Evolutionary conservation across 2,329 filamentous ascomycete genomes (phyloP).

Genomic region (Neurospora crassa): DNA sequence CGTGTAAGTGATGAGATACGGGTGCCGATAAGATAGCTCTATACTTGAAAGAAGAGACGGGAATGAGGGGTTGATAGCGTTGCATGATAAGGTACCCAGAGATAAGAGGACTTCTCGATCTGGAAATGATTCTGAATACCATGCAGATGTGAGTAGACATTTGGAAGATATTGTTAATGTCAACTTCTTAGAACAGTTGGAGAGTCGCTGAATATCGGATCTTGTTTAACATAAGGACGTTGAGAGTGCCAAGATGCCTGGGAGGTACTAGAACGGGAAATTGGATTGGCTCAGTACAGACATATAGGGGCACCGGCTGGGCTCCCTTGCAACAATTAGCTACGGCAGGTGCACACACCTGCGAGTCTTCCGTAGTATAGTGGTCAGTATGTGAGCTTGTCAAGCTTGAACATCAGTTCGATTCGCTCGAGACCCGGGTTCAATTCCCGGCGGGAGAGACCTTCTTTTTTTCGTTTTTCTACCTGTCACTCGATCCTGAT

Average conservation of each 20-base stretch:
- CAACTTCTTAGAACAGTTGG: background rate
- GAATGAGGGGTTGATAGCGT: background rate
- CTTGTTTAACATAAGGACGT: background rate
- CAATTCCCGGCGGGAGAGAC: background rate
- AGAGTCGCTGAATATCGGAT: background rate
- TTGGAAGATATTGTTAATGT: background rate
- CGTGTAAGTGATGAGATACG: background rate
- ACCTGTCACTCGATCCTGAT: no score
- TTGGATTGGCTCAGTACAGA: background rate
- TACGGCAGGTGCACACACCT: background rate
- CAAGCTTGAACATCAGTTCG: no score
- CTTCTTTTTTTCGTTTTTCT: background rate
- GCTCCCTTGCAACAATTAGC: background rate
- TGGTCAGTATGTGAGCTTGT: no score
- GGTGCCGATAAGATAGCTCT: background rate
- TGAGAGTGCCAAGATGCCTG: background rate
- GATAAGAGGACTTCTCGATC: background rate
- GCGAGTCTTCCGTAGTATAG: background rate
- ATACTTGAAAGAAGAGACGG: background rate
- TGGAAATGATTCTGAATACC: background rate
- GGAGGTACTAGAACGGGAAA: rapidly evolving
- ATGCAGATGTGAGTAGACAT: background rate
- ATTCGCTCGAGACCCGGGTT: background rate
- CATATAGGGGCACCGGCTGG: background rate
- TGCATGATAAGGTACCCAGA: background rate